These are phyloP conservation scores for Barnettozyma wickerhamii DNA, from an alignment of 805 yeast genomes.

Conservation along the genomic window DNA sequence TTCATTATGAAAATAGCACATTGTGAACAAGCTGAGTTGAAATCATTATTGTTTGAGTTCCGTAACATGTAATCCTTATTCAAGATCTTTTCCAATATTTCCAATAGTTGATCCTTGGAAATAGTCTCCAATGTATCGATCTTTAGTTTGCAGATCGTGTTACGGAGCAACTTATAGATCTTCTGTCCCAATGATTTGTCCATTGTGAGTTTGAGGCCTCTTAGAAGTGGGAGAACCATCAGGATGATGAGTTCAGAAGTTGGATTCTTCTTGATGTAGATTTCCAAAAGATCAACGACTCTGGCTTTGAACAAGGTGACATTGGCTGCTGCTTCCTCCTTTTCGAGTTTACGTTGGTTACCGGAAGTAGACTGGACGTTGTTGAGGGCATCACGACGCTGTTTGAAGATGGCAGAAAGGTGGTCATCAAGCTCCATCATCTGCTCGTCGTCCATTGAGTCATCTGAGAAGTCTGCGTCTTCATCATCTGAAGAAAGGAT, in stretches of 20 bases:
- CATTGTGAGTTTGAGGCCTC: conserved; percentile 59
- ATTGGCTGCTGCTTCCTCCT: conserved; percentile 72
- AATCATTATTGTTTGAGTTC: conserved; percentile 32
- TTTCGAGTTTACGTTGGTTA: conserved; percentile 66
- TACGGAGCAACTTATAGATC: conserved; percentile 67
- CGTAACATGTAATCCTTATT: conserved; percentile 27
- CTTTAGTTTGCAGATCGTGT: conserved; percentile 49
- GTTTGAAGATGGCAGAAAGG: conserved; percentile 76
- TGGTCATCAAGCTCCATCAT: conserved; percentile 93
- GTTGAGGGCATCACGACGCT: conserved; percentile 65
- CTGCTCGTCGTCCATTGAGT: conserved; percentile 92
- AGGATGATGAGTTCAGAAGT: conserved; percentile 34
- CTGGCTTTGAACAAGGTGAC: conserved; percentile 76
- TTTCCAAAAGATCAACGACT: conserved; percentile 71
- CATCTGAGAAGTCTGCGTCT: conserved; percentile 59
- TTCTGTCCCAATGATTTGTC: conserved; percentile 70
- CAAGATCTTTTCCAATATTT: conserved; percentile 39
- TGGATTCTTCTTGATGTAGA: conserved; percentile 40
- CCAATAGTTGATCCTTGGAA: conserved; percentile 23
- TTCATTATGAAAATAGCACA: conserved; percentile 64
- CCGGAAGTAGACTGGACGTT: conserved; percentile 49
- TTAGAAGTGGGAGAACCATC: conserved; percentile 52
- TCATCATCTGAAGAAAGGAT: conserved; percentile 38
- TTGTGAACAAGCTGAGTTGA: conserved; percentile 47
- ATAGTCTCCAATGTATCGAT: conserved; percentile 19